These are phyloP conservation scores for Penicillium diatomitis DNA, from an alignment of 495 filamentous ascomycete species.

Conservation along the genomic window DNA sequence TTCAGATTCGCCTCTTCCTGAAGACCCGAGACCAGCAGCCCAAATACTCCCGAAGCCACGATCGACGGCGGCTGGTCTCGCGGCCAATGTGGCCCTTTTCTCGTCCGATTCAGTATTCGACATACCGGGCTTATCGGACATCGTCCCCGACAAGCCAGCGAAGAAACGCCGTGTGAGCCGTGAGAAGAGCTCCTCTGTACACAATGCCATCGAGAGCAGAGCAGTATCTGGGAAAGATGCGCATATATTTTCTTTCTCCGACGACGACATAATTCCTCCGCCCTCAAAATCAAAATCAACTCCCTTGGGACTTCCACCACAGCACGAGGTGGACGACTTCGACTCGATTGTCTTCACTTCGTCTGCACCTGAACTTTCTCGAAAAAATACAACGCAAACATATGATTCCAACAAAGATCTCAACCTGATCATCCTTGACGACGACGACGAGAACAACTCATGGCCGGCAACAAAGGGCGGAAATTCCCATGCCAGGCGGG, in stretches of 20 bases:
- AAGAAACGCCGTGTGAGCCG: slow-evolving; percentile 38
- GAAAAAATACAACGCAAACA: slow-evolving; percentile 2
- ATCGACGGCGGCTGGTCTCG: slow-evolving; percentile 5
- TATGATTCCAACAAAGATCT: not conserved
- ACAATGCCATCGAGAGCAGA: not conserved
- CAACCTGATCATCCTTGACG: slow-evolving; percentile 29
- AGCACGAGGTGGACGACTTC: slow-evolving; percentile 23
- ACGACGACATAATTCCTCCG: slow-evolving; percentile 22
- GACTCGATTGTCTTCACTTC: slow-evolving; percentile 50
- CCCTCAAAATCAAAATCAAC: slow-evolving; percentile 14
- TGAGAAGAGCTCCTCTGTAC: slow-evolving; percentile 3
- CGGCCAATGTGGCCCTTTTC: slow-evolving; percentile 12
- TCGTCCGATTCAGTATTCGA: slow-evolving; percentile 44
- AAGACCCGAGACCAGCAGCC: slow-evolving; percentile 2
- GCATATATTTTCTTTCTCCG: slow-evolving; percentile 26
- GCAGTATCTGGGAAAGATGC: slow-evolving; percentile 1
- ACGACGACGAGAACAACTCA: slow-evolving; percentile 25
- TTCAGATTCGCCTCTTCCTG: slow-evolving; percentile 26
- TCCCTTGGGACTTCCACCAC: not conserved
- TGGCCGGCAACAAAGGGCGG: slow-evolving; percentile 5
- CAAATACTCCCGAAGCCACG: slow-evolving; percentile 1
- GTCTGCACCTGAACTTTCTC: slow-evolving; percentile 24
- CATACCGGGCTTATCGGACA: slow-evolving; percentile 25
- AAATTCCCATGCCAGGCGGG: slow-evolving; percentile 4
- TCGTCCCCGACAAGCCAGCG: slow-evolving; percentile 20